phyloP scores from a whole-genome alignment of 2,329 filamentous ascomycete species.

The Chrysosporium queenslandicum region DNA sequence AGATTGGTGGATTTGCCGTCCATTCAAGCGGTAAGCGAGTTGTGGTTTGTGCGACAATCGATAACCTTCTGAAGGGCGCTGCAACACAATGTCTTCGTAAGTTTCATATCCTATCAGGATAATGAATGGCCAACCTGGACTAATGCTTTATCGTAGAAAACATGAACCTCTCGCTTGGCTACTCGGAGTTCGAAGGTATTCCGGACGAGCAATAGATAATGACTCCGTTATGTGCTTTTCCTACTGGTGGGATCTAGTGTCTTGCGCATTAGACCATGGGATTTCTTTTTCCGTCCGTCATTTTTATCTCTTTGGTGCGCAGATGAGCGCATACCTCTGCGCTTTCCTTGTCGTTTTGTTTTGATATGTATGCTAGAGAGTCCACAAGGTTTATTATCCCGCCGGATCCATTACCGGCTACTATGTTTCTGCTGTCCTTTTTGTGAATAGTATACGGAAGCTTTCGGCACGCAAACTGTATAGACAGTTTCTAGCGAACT shows the following conservation, averaged over 20 bases:
- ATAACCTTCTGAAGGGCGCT: slow-evolving; percentile 87
- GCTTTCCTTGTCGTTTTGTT: slow-evolving; percentile 1
- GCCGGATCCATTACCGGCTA: not conserved
- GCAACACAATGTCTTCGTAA: slow-evolving; percentile 84
- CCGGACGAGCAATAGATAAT: slow-evolving; percentile 40
- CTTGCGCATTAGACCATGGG: not conserved
- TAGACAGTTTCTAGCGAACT: not conserved
- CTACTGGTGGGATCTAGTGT: not conserved
- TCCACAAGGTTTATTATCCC: not conserved
- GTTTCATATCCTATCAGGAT: slow-evolving; percentile 30
- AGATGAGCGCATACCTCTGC: slow-evolving; percentile 9
- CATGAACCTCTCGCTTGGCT: slow-evolving; percentile 86
- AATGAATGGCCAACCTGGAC: not conserved
- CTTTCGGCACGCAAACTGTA: not conserved
- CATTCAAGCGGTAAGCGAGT: slow-evolving; percentile 81
- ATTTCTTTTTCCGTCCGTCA: not conserved
- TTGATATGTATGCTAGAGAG: slow-evolving; percentile 4
- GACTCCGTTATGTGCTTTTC: not conserved
- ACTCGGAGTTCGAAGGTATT: slow-evolving; percentile 80
- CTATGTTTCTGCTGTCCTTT: slow-evolving; percentile 1
- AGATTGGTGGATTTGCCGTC: slow-evolving; percentile 93
- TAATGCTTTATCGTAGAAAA: slow-evolving; percentile 51
- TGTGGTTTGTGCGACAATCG: slow-evolving; percentile 88
- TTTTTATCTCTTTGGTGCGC: not conserved
- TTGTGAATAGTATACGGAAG: not conserved